Conservation (phyloP, 2,329 filamentous ascomycete species). For the Fusarium temperatum region DNA sequence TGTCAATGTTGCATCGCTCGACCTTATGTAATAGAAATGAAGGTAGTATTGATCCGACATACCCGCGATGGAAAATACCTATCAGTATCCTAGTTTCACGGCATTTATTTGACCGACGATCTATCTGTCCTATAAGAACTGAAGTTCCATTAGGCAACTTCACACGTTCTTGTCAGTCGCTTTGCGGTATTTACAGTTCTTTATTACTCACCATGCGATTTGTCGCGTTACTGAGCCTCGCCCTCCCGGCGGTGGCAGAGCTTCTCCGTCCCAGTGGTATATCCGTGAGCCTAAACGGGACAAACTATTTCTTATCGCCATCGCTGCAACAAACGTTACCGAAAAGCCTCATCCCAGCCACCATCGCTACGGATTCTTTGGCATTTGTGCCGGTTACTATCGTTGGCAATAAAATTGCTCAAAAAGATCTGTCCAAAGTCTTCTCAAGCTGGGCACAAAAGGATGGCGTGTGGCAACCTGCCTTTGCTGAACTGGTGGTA, state of each 20-base stretch:
- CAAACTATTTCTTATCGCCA: neutral
- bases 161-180: rapidly evolving
- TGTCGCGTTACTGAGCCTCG: rapidly evolving
- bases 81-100: neutral
- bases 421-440: rapidly evolving
- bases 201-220: neutral
- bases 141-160: neutral
- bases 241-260: neutral
- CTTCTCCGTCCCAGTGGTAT: neutral
- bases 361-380: neutral
- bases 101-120: neutral
- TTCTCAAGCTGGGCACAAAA: neutral
- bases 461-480: neutral
- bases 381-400: neutral
- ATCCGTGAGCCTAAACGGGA: neutral
- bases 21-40: neutral
- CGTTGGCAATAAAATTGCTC: neutral
- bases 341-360: neutral
- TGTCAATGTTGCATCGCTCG: neutral
- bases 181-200: no score
- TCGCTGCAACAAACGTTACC: neutral
- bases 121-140: neutral
- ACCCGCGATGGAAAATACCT: neutral
- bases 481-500: neutral
- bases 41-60: neutral